These are phyloP conservation scores for Alternaria infectoria DNA, from an alignment of 2,329 filamentous ascomycete species.

Conservation along the genomic window DNA sequence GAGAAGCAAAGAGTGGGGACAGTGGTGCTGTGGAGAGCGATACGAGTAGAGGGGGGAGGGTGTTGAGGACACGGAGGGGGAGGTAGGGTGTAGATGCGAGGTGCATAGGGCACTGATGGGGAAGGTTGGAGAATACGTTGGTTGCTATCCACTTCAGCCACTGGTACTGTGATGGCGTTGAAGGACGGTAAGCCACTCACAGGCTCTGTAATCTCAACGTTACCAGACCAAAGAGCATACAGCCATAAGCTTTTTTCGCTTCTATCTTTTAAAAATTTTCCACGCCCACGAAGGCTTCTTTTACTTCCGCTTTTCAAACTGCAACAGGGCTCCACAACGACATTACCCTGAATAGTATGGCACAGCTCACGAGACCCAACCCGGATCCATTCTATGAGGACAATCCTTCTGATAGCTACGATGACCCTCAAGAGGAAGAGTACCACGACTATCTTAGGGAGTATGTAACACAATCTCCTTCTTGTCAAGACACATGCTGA, in stretches of 20 bases:
- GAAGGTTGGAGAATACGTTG: neutral
- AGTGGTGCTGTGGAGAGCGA: neutral
- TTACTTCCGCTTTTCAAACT: neutral
- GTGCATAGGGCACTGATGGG: rapidly evolving
- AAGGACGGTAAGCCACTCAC: neutral
- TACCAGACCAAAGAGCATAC: neutral
- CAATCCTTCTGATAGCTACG: neutral
- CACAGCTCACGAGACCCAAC: neutral
- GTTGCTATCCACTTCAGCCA: neutral
- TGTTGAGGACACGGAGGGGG: neutral
- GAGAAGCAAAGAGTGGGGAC: neutral
- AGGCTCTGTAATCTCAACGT: neutral
- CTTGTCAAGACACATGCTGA: neutral
- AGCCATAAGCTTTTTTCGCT: rapidly evolving
- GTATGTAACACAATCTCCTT: neutral
- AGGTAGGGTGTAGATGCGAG: neutral
- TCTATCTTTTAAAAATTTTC: too few relatives aligned
- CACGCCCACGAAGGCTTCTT: neutral
- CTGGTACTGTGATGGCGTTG: neutral
- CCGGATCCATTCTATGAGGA: neutral
- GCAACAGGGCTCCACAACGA: neutral
- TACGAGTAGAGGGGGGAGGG: neutral
- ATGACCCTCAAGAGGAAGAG: neutral
- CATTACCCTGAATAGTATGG: neutral
- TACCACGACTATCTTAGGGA: neutral